Evolutionary conservation across 345 rosid genomes (phyloP), one percentile per base, ranked within the genome.

Genomic region (Populus davidiana): DNA sequence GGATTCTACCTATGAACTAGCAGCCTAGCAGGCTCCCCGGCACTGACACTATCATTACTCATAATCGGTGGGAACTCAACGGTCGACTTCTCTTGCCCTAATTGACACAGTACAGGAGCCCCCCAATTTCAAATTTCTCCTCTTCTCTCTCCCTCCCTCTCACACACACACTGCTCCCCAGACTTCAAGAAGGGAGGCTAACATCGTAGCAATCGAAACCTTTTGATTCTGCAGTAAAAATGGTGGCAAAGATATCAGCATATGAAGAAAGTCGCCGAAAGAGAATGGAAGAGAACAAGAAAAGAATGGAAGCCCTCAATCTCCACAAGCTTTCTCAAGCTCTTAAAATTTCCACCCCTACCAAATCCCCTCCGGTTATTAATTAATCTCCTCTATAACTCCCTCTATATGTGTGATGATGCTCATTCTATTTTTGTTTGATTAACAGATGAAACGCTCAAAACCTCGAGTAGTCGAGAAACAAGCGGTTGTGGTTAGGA

Each of bases 271-370:
- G 23, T 31, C 73, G 81, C 16, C 81, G 10, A 14, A 73, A 54
- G 67, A 79, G 73, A 56, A 20, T 73, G 59, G 77, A 66, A n/a
- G 78, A 67, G 69, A 73, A 73, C 74, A 54, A 41, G 81, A 79
- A 59, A 47, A 56, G 82, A 59, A 69, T 79, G 82, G 82, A 79
- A 74, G 73, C 78, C 18, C 78, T 79, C 54, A 79, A 69, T 64
- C 77, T 79, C 54, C 52, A 62, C 66, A 54, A 73, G n/a, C 82
- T 79, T 2, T 68, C 82, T 69, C 82, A 68, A 62, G 65, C 78
- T 41, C 74, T 79, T 25, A 69, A 69, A 33, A 70, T 38, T 67
- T 16, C 43, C 74, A 38, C 81, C 68, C 52, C 81, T 38, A 18
- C 77, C 27, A 74, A 73, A 33, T 73, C 74, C 25, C 67, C 82